These are phyloP conservation scores for Fusarium beomiforme DNA, from an alignment of 2,329 filamentous ascomycete species.

Conservation along the genomic window DNA sequence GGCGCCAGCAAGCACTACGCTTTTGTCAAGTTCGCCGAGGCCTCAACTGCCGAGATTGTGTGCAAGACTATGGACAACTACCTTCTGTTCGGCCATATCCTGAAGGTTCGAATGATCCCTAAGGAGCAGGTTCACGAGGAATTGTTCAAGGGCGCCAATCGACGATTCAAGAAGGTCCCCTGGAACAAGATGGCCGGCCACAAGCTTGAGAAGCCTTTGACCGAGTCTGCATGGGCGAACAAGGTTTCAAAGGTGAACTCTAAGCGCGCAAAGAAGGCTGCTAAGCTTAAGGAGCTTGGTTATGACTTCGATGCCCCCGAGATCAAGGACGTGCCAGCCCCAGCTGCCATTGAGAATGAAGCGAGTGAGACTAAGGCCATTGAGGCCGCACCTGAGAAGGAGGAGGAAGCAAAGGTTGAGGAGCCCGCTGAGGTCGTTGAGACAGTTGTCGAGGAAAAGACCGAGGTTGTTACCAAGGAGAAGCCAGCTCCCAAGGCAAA, in stretches of 20 bases:
- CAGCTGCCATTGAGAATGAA: conserved; percentile 51
- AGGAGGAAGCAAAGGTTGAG: conserved; percentile 40
- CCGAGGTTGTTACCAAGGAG: conserved; percentile 41
- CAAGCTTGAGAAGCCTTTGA: conserved; percentile 76
- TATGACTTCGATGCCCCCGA: conserved; percentile 84
- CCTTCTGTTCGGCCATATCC: conserved; percentile 90
- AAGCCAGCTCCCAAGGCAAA: conserved; percentile 46
- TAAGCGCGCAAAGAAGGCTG: conserved; percentile 73
- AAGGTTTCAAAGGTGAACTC: conserved; percentile 78
- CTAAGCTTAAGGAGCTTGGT: conserved; percentile 80
- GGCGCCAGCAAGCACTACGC: conserved; percentile 93
- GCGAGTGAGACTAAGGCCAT: conserved; percentile 48
- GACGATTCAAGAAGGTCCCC: conserved; percentile 87
- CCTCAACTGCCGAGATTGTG: conserved; percentile 84
- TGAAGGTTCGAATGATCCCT: conserved; percentile 85
- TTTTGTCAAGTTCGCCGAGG: conserved; percentile 90
- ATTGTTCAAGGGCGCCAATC: conserved; percentile 90
- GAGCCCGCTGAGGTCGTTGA: conserved; percentile 39
- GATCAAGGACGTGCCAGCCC: conserved; percentile 67
- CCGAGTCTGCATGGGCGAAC: conserved; percentile 81
- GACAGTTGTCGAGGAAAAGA: conserved; percentile 38
- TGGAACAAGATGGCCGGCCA: conserved; percentile 87
- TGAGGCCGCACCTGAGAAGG: conserved; percentile 51
- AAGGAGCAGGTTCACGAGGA: conserved; percentile 80
- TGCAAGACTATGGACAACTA: conserved; percentile 98